Evolutionary conservation across 2,329 filamentous ascomycete species (phyloP).

Genomic region (Claviceps africana): DNA sequence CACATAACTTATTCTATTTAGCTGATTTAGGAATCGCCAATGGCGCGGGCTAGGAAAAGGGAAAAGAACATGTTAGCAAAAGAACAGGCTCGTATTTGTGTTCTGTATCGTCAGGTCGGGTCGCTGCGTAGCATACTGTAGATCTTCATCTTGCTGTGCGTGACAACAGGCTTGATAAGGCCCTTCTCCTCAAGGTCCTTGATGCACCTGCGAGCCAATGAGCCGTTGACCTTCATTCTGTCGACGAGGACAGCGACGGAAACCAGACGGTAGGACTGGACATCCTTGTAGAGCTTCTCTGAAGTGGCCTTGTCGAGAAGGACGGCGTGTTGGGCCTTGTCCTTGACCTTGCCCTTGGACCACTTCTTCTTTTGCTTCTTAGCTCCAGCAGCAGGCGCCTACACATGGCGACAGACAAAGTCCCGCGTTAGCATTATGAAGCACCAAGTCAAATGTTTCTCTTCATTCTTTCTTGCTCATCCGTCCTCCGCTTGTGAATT

Average conservation of each 20-base stretch:
- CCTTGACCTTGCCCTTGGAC: slow-evolving; percentile 71
- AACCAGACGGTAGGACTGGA: slow-evolving; percentile 98
- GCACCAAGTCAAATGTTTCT: slow-evolving; percentile 13
- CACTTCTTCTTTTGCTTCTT: slow-evolving; percentile 41
- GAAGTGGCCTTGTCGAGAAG: slow-evolving; percentile 95
- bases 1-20: slow-evolving; percentile 18
- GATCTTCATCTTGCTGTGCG: slow-evolving; percentile 95
- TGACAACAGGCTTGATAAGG: slow-evolving; percentile 93
- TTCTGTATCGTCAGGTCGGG: not conserved
- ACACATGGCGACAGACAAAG: slow-evolving; percentile 2
- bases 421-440: slow-evolving; percentile 5
- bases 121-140: slow-evolving; percentile 53
- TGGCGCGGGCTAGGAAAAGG: slow-evolving; percentile 39
- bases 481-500: not conserved
- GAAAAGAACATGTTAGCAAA: slow-evolving; percentile 13
- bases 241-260: slow-evolving; percentile 98
- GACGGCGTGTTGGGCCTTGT: slow-evolving; percentile 99
- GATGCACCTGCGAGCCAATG: slow-evolving; percentile 78
- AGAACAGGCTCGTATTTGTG: not conserved
- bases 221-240: slow-evolving; percentile 99
- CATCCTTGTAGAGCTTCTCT: slow-evolving; percentile 99
- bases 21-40: slow-evolving; percentile 34
- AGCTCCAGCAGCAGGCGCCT: slow-evolving; percentile 33
- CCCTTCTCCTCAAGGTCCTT: slow-evolving; percentile 95
- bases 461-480: not conserved